Base-by-base conservation (phyloP, 1,139 yeast genomes). In the Pichia sp. region DNA sequence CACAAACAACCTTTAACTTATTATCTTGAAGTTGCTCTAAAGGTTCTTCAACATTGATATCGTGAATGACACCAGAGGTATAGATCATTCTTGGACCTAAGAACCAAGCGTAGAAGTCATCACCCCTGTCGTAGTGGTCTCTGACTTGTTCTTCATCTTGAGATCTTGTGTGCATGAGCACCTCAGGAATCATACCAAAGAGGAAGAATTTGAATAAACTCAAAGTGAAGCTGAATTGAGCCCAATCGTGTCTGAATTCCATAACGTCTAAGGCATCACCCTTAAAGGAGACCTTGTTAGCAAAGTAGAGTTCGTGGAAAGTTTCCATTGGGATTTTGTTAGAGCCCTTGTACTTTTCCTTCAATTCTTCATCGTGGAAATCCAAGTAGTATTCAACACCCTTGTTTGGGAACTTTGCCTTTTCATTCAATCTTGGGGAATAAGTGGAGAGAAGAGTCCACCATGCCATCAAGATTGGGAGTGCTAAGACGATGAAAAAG, bases 101-200 rank as follows among this genome's bases (percentile, higher is more conserved):
- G 67, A 86, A 86, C 93, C 94, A 86, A 39, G 87, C 67, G 74
- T 86, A 87, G 62, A 87, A 86, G 63, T 87, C 96, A 58, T 86
- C 96, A 62, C 96, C 96, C 52, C 96, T 83, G 67, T 87, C 96
- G 62, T 86, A 86, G 64, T 87, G 95, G 55, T 82, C 96, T 62
- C 95, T 77, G 40, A 86, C 96, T 65, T 86, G 96, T 63, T 86
- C 96, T 66, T 87, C 96, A 58, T 87, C 96, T 66, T 86, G 96
- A 23, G 94, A 82, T 59, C 86, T 77, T 42, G 94, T 79, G 67
- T 86, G 96, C 75, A 86, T 59, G 52, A 86, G 81, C 40, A 86
- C 94, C 64, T 86, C 96, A 35, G 96, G 96, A 49, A 86, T 82
- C 85, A 86, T 77, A 35, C 94, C 94, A 40, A 85, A 72, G 50